Evolutionary conservation across 2,329 filamentous ascomycete genomes (phyloP), one percentile per base, ranked within the genome.

Genomic region (Fusarium incarnatum): DNA sequence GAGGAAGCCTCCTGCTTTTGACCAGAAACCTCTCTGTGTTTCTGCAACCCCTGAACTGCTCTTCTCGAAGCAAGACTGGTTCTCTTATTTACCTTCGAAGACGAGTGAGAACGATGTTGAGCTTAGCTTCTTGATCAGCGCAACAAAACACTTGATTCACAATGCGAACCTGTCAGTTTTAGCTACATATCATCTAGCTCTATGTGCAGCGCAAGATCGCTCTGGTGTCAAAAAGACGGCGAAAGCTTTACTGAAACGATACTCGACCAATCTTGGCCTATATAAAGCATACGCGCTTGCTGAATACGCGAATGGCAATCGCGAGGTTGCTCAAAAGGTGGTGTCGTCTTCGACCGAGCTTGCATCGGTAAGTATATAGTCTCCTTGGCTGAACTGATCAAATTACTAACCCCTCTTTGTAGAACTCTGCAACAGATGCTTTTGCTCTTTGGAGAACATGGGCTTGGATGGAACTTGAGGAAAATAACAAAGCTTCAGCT

Each of bases 221-320:
- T 75, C 78, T 2, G 83, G 80, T 3, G 87, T 89, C 27, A 91
- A 88, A 70, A 97, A 93, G 76, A 83, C 86, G 9, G 92, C 93
- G 1, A 97, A 93, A 74, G 80, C 81, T 9, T 81, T 97, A 0
- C 79, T 98, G n/a, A 95, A 92, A 75, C 85, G 84, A 49, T 87
- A 88, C 58, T 83, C 89, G 0, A 83, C 87, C 2, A 91, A 89
- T 71, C 77, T 92, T 5, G 82, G 84, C 16, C 82, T 98, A 1
- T 98, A 97, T 79, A 92, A 94, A 71, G 88, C 90, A 1, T 97
- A 95, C 75, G 93, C 91, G 0, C 80, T 93, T 16, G 88, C 94
- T 6, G 93, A 97, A 78, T 84, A 81, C 70, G 82, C 83, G 2
- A 85, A 85, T 30, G 87, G 85, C 0, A 90, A 91, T 25, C 71